Base-by-base conservation (phyloP, 345 rosid genomes). In the Euphorbia lathyris region DNA sequence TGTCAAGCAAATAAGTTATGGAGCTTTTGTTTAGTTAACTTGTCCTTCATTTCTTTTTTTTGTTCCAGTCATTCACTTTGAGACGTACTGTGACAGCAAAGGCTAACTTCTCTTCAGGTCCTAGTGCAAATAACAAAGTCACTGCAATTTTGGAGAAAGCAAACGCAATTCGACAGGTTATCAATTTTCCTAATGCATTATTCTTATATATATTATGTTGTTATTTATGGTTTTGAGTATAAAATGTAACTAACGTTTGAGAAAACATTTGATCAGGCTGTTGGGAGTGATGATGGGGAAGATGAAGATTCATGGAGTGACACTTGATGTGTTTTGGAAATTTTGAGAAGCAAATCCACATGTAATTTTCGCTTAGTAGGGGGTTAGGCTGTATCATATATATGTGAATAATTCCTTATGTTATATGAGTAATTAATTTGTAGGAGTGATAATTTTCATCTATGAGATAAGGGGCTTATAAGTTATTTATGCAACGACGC, bases 111-210 rank as follows among this genome's bases (percentile, higher is more conserved):
- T 36, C 82, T 50, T 57, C 89, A 48, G 86, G 79, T n/a, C 74
- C 82, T 26, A 29, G 76, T 16, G 69, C 87, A 50, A 91, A 81
- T 72, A 78, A 77, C 72, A 86, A 87, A 74, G 90, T 92, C 74
- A 83, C 86, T 8, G 97, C 90, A 38, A 92, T 95, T 69, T 69
- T 95, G 81, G 84, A 90, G 87, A 95, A 95, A 83, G 99, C 99
- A 65, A 86, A 79, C 78, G 93, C 97, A n/a, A 92, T 95, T 70
- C 93, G 97, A 66, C 97, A 92, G 96, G 99, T 92, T 72, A 62
- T 30, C 25, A 42, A 1, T 56, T 43, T 9, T 65, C 40, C 60
- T 63, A 14, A 0, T 36, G 30, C 26, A 65, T 14, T 45, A 8
- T 47, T 27, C 32, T 10, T 68, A 23, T 6, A 11, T 34, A 34